Evolutionary conservation across 345 rosid genomes (phyloP).

Genomic region (Lepidium didymum): DNA sequence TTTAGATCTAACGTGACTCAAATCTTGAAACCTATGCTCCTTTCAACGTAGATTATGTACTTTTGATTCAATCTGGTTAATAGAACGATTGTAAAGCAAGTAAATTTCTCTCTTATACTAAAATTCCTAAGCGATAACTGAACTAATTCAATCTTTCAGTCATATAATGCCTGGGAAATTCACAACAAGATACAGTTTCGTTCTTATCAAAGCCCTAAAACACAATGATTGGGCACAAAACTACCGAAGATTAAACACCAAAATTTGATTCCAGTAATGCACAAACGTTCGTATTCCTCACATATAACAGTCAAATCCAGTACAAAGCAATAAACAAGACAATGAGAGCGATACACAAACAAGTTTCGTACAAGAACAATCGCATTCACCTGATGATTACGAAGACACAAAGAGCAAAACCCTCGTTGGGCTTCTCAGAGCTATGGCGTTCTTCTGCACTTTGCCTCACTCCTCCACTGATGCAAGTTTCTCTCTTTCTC

Average conservation of each 20-base stretch:
- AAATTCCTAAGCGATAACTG: background rate
- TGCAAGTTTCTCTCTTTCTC: slow-evolving; percentile 2
- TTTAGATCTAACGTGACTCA: slow-evolving; percentile 14
- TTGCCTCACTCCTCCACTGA: slow-evolving; percentile 1
- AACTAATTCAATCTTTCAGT: background rate
- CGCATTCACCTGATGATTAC: slow-evolving; percentile 19
- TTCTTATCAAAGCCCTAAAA: slow-evolving; percentile 21
- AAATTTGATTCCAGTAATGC: slow-evolving; percentile 14
- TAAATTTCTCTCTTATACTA: background rate
- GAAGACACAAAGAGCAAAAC: background rate
- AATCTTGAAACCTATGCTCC: slow-evolving; percentile 22
- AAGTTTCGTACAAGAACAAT: slow-evolving; percentile 3
- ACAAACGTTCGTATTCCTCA: slow-evolving; percentile 3
- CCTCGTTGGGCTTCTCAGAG: slow-evolving; percentile 8
- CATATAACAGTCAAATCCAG: slow-evolving; percentile 7
- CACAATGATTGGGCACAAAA: slow-evolving; percentile 9
- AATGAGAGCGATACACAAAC: slow-evolving; percentile 5
- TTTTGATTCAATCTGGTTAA: background rate
- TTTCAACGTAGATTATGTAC: background rate
- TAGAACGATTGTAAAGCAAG: background rate
- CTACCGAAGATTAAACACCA: slow-evolving; percentile 16
- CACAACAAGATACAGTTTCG: background rate
- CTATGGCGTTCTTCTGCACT: slow-evolving; percentile 15
- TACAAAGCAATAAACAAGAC: background rate
- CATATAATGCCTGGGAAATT: background rate